These are phyloP conservation scores for Leccinum disarticulatum DNA, from an alignment of 768 basidiomycete species.

Conservation along the genomic window DNA sequence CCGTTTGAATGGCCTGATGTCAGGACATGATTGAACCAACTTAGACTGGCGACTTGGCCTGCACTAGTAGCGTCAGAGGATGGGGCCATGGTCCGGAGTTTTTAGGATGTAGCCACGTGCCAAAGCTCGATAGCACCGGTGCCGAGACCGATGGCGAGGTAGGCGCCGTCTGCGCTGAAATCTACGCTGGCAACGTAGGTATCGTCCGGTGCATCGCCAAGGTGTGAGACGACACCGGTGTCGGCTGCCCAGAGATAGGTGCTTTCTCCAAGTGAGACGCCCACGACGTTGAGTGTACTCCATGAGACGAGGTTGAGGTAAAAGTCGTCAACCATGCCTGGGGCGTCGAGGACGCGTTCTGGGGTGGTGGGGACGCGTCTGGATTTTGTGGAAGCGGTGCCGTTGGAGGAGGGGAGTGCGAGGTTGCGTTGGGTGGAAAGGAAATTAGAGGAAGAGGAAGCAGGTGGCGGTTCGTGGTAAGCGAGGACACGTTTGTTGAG, in stretches of 20 bases:
- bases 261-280: conserved; percentile 82
- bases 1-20: conserved; percentile 91
- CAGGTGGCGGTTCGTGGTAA: conserved; percentile 84
- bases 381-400: conserved; percentile 63
- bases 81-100: conserved; percentile 84
- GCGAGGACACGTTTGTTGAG: conserved; percentile 81
- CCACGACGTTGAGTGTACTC: conserved; percentile 83
- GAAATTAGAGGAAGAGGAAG: conserved; percentile 72
- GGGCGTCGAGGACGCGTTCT: conserved; percentile 93
- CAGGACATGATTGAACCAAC: conserved; percentile 86
- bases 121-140: conserved; percentile 92
- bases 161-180: conserved; percentile 78
- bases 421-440: conserved; percentile 77
- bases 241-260: conserved; percentile 97
- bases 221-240: conserved; percentile 75
- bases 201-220: conserved; percentile 74
- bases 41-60: conserved; percentile 77
- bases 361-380: conserved; percentile 85
- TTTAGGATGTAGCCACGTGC: conserved; percentile 79
- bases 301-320: conserved; percentile 94
- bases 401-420: conserved; percentile 65
- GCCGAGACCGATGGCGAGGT: conserved; percentile 78
- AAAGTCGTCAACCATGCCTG: conserved; percentile 92
- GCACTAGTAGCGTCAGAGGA: conserved; percentile 25
- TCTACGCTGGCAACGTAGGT: conserved; percentile 75